These are phyloP conservation scores for Alternaria triticina DNA, from an alignment of 2,329 filamentous ascomycete genomes.

Conservation along the genomic window DNA sequence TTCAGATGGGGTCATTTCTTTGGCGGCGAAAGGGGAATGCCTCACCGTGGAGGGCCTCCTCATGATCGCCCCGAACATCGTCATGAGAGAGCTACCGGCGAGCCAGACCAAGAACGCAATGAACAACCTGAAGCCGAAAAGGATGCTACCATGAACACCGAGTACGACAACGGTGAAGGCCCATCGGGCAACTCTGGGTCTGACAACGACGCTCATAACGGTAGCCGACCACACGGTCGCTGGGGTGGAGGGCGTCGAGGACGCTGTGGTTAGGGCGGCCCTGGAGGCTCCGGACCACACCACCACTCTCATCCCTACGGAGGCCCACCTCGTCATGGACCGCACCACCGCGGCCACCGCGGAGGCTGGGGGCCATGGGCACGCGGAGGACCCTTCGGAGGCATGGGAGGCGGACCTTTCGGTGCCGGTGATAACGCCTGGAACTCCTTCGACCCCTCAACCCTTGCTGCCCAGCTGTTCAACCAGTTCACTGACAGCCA, in stretches of 20 bases:
- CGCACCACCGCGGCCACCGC: slow-evolving; percentile 20
- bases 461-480: slow-evolving; percentile 44
- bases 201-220: slow-evolving; percentile 23
- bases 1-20: slow-evolving; percentile 46
- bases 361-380: slow-evolving; percentile 38
- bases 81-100: slow-evolving; percentile 17
- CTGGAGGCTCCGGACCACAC: slow-evolving; percentile 22
- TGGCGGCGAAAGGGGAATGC: slow-evolving; percentile 31
- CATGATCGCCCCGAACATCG: slow-evolving; percentile 29
- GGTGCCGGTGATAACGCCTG: slow-evolving; percentile 15
- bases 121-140: slow-evolving; percentile 16
- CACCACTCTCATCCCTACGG: slow-evolving; percentile 16
- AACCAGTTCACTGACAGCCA: slow-evolving; percentile 38
- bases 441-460: slow-evolving; percentile 28
- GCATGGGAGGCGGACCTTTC: slow-evolving; percentile 15
- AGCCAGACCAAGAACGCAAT: slow-evolving; percentile 6
- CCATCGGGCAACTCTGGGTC: slow-evolving; percentile 36
- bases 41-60: slow-evolving; percentile 39
- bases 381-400: slow-evolving; percentile 19
- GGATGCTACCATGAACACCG: slow-evolving; percentile 19
- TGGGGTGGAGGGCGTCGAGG: slow-evolving; percentile 28
- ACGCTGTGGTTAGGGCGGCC: slow-evolving; percentile 30
- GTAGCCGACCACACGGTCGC: slow-evolving; percentile 21
- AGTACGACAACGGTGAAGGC: slow-evolving; percentile 38
- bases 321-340: slow-evolving; percentile 20